phyloP scores from a whole-genome alignment of 75 land plant species.

The Cryptomeria japonica region DNA sequence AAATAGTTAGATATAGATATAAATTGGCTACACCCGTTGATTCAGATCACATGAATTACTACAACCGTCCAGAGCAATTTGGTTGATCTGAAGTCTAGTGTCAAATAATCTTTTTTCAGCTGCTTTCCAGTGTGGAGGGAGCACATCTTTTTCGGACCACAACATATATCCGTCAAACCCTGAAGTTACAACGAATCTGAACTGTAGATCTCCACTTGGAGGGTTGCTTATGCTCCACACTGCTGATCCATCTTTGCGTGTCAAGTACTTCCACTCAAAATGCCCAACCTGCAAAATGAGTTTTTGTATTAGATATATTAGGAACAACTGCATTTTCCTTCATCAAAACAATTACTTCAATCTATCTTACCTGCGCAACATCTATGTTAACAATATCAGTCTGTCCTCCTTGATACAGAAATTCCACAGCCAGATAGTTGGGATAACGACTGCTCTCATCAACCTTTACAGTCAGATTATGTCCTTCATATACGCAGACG shows the following conservation, averaged over 20 bases:
- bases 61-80: conserved; percentile 21
- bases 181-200: background rate
- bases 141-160: conserved; percentile 39
- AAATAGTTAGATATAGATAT: too few species aligned
- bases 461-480: conserved; percentile 50
- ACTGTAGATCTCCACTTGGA: background rate
- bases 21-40: too few species aligned
- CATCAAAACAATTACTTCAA: background rate
- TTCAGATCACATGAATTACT: too few species aligned
- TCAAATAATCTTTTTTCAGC: conserved; percentile 29
- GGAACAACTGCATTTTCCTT: too few species aligned
- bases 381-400: conserved; percentile 56
- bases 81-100: conserved; percentile 44
- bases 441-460: conserved; percentile 55
- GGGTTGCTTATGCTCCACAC: background rate
- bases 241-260: background rate
- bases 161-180: conserved; percentile 32
- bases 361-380: conserved; percentile 42
- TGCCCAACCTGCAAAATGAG: background rate
- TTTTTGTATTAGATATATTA: conserved; percentile 12
- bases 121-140: conserved; percentile 47
- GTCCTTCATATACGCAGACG: conserved; percentile 44
- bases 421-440: conserved; percentile 40
- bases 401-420: conserved; percentile 71
- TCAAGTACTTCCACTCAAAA: background rate